Evolutionary conservation across 352 stramenopile species (phyloP).

Genomic region (Phytophthora ohioensis): DNA sequence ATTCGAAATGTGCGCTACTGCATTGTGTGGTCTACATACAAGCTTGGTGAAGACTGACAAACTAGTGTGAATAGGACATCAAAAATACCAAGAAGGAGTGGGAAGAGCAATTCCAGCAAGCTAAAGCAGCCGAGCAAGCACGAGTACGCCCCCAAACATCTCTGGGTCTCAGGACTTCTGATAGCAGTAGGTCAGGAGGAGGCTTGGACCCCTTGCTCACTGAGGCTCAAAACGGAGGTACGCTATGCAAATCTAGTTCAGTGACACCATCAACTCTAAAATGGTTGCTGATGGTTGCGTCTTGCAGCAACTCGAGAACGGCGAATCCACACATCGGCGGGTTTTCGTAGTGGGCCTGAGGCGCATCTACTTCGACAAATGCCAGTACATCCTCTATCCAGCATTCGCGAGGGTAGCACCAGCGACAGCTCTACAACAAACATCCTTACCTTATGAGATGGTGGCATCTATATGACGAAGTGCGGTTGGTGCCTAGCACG

Average conservation of each 20-base stretch:
- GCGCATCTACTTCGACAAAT: slow-evolving; percentile 50
- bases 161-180: slow-evolving; percentile 39
- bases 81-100: slow-evolving; percentile 85
- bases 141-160: slow-evolving; percentile 64
- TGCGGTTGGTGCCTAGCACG: background rate
- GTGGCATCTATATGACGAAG: background rate
- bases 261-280: background rate
- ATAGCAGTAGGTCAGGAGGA: slow-evolving; percentile 8
- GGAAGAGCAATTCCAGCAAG: slow-evolving; percentile 66
- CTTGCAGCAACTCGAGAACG: slow-evolving; percentile 24
- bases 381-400: slow-evolving; percentile 41
- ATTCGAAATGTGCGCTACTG: slow-evolving; percentile 71
- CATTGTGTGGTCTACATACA: background rate
- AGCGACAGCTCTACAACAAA: slow-evolving; percentile 40
- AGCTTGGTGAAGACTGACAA: slow-evolving; percentile 2
- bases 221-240: slow-evolving; percentile 30
- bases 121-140: slow-evolving; percentile 52
- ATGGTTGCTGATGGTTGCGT: slow-evolving; percentile 4
- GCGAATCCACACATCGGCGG: slow-evolving; percentile 67
- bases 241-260: background rate
- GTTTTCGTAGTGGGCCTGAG: slow-evolving; percentile 54
- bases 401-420: slow-evolving; percentile 22
- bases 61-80: slow-evolving; percentile 50
- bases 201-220: background rate
- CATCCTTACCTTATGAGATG: slow-evolving; percentile 71